Evolutionary conservation across 2,329 filamentous ascomycete species (phyloP), one percentile per base, ranked within the genome.

Genomic region (Ophiostoma australiae): DNA sequence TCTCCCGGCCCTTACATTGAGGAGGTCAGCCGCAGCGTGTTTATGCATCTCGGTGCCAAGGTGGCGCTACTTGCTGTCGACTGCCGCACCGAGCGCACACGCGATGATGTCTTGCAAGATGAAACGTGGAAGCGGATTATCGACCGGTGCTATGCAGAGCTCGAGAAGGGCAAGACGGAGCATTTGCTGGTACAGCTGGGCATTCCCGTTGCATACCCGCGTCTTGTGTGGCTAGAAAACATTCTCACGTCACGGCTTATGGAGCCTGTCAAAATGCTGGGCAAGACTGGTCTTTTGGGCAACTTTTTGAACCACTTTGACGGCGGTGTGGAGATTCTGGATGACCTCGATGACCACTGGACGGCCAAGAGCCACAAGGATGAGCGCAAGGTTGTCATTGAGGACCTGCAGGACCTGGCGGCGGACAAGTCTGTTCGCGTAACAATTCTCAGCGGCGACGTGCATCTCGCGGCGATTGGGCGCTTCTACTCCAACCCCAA

Each of bases 321-420:
- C 77, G 93, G 93, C 31, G 93, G 93, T 23, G 91, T 95, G 6
- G 95, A 98, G 79, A 91, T 98, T 17, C 83, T 97, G 37, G 94
- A 97, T 77, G 93, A 97, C 76, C 82, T 97, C 11, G 94, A 97
- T 78, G 95, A 98, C 79, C 94, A 99, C 78, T 99, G 95, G 95
- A 97, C 94, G 0, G 92, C 94, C 52, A 97, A 93, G 78, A 92
- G 93, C 77, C 94, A 98, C 82, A 99, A 98, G 78, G 85, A 88
- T 35, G 95, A 99, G 80, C 89, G 95, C 69, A 92, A 90, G 73
- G 90, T 92, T 79, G 85, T 98, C 73, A 88, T 99, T 58, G 91
- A 95, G 78, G 93, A 97, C 76, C 83, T 99, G 35, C 96, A 99
- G 80, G 93, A 97, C 76, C 84, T 99, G 72, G 94, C 96, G 10